Conservation (phyloP, 306 rosid genomes). For the Cucurbita argyrosperma region DNA sequence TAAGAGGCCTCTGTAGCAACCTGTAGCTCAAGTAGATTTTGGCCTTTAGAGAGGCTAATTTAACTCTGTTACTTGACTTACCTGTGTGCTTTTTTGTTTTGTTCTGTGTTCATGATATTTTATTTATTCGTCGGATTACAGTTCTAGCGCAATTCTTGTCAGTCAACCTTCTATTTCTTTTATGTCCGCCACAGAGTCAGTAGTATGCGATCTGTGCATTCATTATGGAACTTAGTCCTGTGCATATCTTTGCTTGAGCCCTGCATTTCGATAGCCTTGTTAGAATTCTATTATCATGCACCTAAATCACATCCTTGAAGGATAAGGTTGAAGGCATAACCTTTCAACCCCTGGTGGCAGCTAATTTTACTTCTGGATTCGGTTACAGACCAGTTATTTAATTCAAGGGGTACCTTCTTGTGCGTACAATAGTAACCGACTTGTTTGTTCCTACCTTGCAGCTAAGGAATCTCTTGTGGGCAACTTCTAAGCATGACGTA, state of each 20-base stretch:
- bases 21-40: constrained; percentile 16
- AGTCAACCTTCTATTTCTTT: neutral
- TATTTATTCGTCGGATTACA: neutral
- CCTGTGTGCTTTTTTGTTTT: neutral
- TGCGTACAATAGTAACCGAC: constrained; percentile 2
- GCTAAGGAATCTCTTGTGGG: constrained; percentile 84
- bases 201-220: neutral
- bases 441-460: constrained; percentile 23
- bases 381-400: neutral
- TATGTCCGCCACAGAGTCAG: neutral
- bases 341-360: neutral
- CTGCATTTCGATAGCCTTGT: neutral
- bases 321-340: neutral
- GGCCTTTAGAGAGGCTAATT: constrained; percentile 18
- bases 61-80: neutral
- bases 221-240: neutral
- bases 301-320: neutral
- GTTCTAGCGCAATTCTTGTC: neutral
- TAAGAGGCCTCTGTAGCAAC: constrained; percentile 50
- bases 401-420: neutral
- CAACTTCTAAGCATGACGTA: constrained; percentile 92
- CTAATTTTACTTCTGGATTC: neutral
- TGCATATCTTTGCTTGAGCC: neutral
- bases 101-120: neutral
- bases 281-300: neutral